phyloP scores from a whole-genome alignment of 2,329 filamentous ascomycete genomes.

The Penicillium sp. region DNA sequence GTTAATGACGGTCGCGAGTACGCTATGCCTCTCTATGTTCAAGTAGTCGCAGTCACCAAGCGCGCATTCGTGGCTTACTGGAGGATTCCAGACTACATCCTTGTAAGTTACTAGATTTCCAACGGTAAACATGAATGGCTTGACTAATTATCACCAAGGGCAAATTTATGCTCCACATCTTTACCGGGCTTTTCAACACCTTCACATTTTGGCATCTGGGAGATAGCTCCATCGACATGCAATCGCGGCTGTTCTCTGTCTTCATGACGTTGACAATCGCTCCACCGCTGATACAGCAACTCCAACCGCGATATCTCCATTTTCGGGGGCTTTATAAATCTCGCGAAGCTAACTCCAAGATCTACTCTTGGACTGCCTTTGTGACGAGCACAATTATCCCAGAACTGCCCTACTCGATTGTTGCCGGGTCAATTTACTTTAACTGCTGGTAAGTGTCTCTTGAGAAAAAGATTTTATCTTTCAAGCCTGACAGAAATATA shows the following conservation, averaged over 20 bases:
- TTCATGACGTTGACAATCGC: conserved; percentile 76
- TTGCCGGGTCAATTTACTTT: conserved; percentile 66
- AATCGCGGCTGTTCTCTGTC: conserved; percentile 70
- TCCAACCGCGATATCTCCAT: conserved; percentile 70
- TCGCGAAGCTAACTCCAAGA: conserved; percentile 73
- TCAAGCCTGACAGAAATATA: background rate
- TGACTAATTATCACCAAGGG: conserved; percentile 40
- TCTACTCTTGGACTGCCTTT: conserved; percentile 75
- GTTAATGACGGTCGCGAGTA: conserved; percentile 60
- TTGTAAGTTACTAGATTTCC: conserved; percentile 26
- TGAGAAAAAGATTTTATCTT: background rate
- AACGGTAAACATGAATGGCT: background rate
- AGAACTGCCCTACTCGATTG: conserved; percentile 68
- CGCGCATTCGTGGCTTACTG: conserved; percentile 64
- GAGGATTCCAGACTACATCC: conserved; percentile 62
- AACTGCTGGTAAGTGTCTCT: conserved; percentile 56
- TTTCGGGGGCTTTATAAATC: conserved; percentile 67
- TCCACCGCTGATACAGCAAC: conserved; percentile 72
- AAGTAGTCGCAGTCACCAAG: conserved; percentile 56
- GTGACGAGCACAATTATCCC: conserved; percentile 64
- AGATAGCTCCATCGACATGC: conserved; percentile 61
- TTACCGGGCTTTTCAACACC: conserved; percentile 66
- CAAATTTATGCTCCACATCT: conserved; percentile 62
- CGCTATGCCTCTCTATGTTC: conserved; percentile 58
- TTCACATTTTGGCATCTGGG: conserved; percentile 69